These are phyloP conservation scores for Taxillus chinensis DNA, from an alignment of 164 flowering plant species.

Conservation along the genomic window DNA sequence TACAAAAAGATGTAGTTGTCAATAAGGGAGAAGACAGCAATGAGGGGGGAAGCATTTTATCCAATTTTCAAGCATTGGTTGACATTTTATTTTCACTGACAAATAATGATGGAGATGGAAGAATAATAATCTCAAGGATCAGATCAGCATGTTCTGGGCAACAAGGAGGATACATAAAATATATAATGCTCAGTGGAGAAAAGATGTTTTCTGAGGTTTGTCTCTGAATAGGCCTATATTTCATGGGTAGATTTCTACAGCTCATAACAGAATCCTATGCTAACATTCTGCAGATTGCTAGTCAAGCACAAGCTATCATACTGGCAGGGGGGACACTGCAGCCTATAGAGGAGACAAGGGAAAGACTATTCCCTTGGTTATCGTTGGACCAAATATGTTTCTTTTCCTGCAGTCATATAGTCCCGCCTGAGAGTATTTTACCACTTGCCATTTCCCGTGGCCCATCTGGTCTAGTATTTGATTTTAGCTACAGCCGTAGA, in stretches of 20 bases:
- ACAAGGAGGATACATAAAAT: conserved; percentile 62
- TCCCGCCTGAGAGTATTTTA: conserved; percentile 79
- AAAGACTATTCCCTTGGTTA: conserved; percentile 78
- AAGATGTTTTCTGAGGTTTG: conserved; percentile 88
- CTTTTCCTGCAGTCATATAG: conserved; percentile 86
- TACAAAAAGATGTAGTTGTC: conserved; percentile 17
- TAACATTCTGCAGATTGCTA: conserved; percentile 39
- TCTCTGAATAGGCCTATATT: background rate
- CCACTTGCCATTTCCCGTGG: conserved; percentile 81
- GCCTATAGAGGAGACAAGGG: conserved; percentile 88
- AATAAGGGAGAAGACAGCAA: conserved; percentile 17
- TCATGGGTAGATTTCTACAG: conserved; percentile 2
- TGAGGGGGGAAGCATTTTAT: conserved; percentile 47
- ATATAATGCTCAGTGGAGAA: conserved; percentile 92
- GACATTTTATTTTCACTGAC: conserved; percentile 60
- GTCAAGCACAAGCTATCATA: conserved; percentile 86
- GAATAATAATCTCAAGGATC: conserved; percentile 61
- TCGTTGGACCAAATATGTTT: conserved; percentile 48
- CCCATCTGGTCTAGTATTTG: conserved; percentile 78
- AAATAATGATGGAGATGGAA: conserved; percentile 79
- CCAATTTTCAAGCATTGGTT: conserved; percentile 64
- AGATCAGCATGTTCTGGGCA: conserved; percentile 20
- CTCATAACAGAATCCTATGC: background rate
- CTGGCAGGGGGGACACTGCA: conserved; percentile 95
- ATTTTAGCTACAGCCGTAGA: conserved; percentile 78